A percentile compares a stretch with the other conserved stretches of the same genome.
Conservation (phyloP, 2,329 filamentous ascomycete species). For the Penicillium sp. region DNA sequence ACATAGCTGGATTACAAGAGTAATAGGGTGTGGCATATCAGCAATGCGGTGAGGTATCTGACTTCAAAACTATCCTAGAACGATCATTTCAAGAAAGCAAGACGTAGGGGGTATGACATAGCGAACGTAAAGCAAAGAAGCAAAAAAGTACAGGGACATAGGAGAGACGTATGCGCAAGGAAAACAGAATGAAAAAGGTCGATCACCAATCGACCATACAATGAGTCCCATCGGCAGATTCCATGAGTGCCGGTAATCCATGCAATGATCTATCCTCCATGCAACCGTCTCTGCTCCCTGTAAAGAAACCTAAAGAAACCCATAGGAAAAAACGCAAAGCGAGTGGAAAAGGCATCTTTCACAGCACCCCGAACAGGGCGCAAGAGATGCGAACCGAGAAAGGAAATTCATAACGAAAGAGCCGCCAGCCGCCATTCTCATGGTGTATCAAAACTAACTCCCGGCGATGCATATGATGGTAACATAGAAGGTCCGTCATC, state of each 20-base stretch:
- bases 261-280: slow-evolving; percentile 23
- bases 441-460: slow-evolving; percentile 25
- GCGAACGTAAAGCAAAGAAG: slow-evolving; percentile 4
- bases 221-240: slow-evolving; percentile 19
- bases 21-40: slow-evolving; percentile 1
- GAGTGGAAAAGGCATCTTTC: slow-evolving; percentile 1
- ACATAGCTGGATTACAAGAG: neutral
- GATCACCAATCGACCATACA: slow-evolving; percentile 19
- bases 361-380: neutral
- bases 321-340: neutral
- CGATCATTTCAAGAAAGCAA: slow-evolving; percentile 7
- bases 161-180: slow-evolving; percentile 14
- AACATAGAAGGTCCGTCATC: neutral
- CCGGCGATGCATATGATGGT: slow-evolving; percentile 28
- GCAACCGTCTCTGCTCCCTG: slow-evolving; percentile 6
- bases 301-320: neutral
- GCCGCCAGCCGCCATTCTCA: slow-evolving; percentile 17
- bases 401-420: slow-evolving; percentile 10
- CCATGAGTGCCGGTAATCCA: slow-evolving; percentile 21
- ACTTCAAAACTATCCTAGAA: slow-evolving; percentile 1
- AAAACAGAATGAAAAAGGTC: slow-evolving; percentile 8
- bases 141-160: slow-evolving; percentile 2
- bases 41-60: slow-evolving; percentile 18
- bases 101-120: slow-evolving; percentile 18
- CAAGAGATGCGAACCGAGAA: neutral